These are phyloP conservation scores for Recurvomyces mirabilis DNA, from an alignment of 495 filamentous ascomycete species.

Conservation along the genomic window DNA sequence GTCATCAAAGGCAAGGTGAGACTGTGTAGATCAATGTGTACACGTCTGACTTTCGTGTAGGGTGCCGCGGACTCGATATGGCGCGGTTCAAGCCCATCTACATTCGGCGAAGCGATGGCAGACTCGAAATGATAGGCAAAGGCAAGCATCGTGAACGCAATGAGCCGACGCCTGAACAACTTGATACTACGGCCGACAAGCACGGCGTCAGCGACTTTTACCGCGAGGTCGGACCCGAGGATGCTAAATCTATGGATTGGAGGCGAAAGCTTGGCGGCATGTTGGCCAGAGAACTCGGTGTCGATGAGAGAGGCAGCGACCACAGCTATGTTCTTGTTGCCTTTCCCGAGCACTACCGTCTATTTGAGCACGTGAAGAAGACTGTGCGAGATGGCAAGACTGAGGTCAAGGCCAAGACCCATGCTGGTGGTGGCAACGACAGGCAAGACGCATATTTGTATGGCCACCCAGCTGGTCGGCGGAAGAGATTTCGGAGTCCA, in stretches of 20 bases:
- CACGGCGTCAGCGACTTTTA: constrained; percentile 42
- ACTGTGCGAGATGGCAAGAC: constrained; percentile 29
- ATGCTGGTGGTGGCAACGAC: constrained; percentile 34
- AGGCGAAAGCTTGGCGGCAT: constrained; percentile 44
- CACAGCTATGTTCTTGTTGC: constrained; percentile 39
- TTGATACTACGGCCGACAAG: constrained; percentile 35
- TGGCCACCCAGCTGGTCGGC: constrained; percentile 46
- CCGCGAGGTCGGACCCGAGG: constrained; percentile 29
- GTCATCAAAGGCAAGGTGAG: no score
- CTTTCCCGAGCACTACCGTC: constrained; percentile 46
- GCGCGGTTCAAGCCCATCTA: constrained; percentile 32
- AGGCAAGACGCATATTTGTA: constrained; percentile 51
- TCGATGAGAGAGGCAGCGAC: constrained; percentile 30
- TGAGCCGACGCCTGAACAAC: constrained; percentile 34
- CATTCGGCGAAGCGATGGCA: constrained; percentile 34
- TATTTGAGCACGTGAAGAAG: constrained; percentile 45
- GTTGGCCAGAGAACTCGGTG: constrained; percentile 36
- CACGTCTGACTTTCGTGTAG: no score
- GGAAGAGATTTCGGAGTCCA: constrained; percentile 48
- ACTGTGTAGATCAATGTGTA: no score
- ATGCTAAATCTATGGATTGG: constrained; percentile 42
- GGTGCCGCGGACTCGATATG: no score
- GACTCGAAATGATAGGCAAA: constrained; percentile 22
- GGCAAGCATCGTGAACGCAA: constrained; percentile 32
- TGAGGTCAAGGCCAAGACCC: constrained; percentile 26